phyloP scores from a whole-genome alignment of 345 rosid species.

The Dimocarpus longan region DNA sequence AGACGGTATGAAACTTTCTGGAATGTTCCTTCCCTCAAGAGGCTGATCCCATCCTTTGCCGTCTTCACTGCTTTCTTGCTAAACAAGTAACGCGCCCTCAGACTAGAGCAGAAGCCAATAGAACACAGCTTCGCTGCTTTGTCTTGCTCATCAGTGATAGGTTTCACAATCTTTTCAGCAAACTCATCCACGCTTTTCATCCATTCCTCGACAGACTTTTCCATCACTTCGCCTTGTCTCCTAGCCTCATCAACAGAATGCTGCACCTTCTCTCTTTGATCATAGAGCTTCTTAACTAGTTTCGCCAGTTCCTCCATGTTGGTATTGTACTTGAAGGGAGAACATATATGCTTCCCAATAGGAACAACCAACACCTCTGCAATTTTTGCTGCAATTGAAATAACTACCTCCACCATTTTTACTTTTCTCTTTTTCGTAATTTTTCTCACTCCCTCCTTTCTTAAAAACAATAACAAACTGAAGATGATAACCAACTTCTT shows the following conservation, averaged over 20 bases:
- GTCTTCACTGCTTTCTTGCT: background rate
- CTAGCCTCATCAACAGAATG: background rate
- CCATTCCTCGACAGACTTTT: background rate
- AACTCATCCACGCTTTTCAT: background rate
- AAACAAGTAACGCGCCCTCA: background rate
- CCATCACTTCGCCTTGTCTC: constrained; percentile 3
- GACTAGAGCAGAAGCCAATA: background rate
- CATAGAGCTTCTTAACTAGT: background rate
- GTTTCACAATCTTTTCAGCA: too few relatives aligned
- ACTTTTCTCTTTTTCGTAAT: too few relatives aligned
- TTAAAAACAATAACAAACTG: too few relatives aligned
- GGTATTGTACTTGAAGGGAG: constrained; percentile 12
- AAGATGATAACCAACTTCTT: too few relatives aligned
- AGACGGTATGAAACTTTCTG: background rate
- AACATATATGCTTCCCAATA: background rate
- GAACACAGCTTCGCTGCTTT: background rate
- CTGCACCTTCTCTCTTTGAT: background rate
- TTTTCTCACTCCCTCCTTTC: too few relatives aligned
- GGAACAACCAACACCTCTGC: background rate
- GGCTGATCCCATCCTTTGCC: background rate
- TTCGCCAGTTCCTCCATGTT: background rate
- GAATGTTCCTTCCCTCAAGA: background rate
- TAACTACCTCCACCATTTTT: background rate
- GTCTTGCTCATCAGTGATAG: background rate
- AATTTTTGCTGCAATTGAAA: background rate